Conservation (phyloP, 371 early-diverging fungal species). For the Rhizopus sp. region DNA sequence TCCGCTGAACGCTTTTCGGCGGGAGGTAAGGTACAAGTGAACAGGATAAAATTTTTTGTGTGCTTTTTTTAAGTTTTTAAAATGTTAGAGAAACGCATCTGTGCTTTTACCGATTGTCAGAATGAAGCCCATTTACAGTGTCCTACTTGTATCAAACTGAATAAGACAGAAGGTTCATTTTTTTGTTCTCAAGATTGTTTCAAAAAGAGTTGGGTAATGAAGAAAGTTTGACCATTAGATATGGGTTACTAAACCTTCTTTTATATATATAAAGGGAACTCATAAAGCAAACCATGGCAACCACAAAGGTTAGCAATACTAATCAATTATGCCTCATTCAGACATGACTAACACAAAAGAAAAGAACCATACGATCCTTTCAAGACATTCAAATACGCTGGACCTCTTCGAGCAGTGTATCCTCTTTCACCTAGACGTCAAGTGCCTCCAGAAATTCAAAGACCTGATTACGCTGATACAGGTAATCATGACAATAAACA, state of each 20-base stretch:
- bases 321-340: not conserved
- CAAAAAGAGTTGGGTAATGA: conserved; percentile 76
- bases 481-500: not conserved
- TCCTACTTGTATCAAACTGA: conserved; percentile 86
- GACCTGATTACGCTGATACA: conserved; percentile 62
- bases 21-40: too few species aligned
- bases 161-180: conserved; percentile 59
- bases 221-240: not conserved
- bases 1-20: too few species aligned
- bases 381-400: conserved; percentile 79
- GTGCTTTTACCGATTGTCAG: conserved; percentile 58
- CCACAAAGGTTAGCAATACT: conserved; percentile 15
- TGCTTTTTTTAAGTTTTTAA: not conserved
- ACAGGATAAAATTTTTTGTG: conserved; percentile 7
- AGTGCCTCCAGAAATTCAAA: conserved; percentile 75
- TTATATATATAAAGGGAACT: conserved; percentile 38
- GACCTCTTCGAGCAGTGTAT: conserved; percentile 81
- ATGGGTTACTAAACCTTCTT: not conserved
- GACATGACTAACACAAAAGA: not conserved
- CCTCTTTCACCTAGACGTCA: conserved; percentile 78
- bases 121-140: conserved; percentile 82
- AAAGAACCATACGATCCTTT: conserved; percentile 77
- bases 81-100: conserved; percentile 15
- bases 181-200: conserved; percentile 94
- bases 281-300: conserved; percentile 59